Evolutionary conservation across 2,329 filamentous ascomycete genomes (phyloP).

Genomic region (Talaromyces atroroseus): DNA sequence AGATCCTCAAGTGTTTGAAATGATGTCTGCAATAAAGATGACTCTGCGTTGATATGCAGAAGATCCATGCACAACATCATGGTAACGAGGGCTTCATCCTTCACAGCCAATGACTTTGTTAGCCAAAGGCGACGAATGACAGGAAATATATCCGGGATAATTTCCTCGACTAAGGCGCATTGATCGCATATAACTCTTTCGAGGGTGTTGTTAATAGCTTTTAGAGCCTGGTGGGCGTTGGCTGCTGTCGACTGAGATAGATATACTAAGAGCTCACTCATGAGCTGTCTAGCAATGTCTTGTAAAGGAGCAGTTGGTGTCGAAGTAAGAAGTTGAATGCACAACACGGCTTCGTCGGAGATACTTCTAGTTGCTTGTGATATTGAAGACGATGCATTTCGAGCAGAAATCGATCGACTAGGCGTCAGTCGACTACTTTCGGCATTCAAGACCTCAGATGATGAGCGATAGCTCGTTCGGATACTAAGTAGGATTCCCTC

Average conservation of each 20-base stretch:
- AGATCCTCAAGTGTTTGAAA: constrained; percentile 56
- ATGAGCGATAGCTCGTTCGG: constrained; percentile 23
- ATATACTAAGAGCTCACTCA: constrained; percentile 54
- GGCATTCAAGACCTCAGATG: constrained; percentile 22
- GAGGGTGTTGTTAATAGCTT: constrained; percentile 67
- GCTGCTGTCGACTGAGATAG: constrained; percentile 55
- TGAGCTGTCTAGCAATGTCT: constrained; percentile 51
- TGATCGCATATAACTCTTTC: constrained; percentile 63
- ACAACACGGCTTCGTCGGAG: constrained; percentile 56
- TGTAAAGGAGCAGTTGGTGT: constrained; percentile 63
- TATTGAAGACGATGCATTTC: constrained; percentile 22
- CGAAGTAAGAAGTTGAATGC: constrained; percentile 59
- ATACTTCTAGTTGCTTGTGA: constrained; percentile 28
- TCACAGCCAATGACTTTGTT: constrained; percentile 59
- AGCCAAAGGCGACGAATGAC: constrained; percentile 73
- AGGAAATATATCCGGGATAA: constrained; percentile 60
- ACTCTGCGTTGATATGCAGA: constrained; percentile 40
- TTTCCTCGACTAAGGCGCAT: constrained; percentile 54
- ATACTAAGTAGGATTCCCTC: constrained; percentile 27
- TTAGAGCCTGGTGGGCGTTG: constrained; percentile 66
- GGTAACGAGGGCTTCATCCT: constrained; percentile 71
- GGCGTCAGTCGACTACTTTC: constrained; percentile 26
- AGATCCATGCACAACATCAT: constrained; percentile 62
- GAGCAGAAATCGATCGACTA: constrained; percentile 24
- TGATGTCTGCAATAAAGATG: constrained; percentile 36